A percentile compares a stretch with the other conserved stretches of the same genome.
Evolutionary conservation across 164 flowering plant species (phyloP).

Genomic region (Saururus chinensis): DNA sequence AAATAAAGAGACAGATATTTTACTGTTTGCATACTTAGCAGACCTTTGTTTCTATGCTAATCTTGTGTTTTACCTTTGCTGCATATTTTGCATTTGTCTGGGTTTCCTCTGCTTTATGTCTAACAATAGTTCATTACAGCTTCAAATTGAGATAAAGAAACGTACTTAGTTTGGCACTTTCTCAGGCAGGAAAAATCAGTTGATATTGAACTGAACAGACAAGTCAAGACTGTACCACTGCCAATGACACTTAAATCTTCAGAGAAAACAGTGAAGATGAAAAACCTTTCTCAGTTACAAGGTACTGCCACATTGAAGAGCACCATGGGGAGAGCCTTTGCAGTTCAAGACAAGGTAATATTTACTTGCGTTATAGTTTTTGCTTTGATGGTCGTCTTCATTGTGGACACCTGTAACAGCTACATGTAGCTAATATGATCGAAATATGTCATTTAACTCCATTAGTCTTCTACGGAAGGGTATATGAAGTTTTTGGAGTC

Average conservation of each 20-base stretch:
- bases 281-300: slow-evolving; percentile 20
- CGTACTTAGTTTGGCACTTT: slow-evolving; percentile 5
- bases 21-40: too few species aligned
- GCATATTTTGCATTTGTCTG: too few species aligned
- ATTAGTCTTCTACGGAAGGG: too few species aligned
- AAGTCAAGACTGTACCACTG: slow-evolving; percentile 16
- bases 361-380: background rate
- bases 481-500: too few species aligned
- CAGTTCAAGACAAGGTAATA: slow-evolving; percentile 78
- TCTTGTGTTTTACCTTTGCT: too few species aligned
- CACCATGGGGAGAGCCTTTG: slow-evolving; percentile 57
- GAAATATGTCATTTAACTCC: too few species aligned
- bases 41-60: too few species aligned
- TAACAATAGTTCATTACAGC: too few species aligned
- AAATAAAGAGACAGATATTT: too few species aligned
- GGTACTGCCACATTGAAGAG: slow-evolving; percentile 25
- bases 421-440: too few species aligned
- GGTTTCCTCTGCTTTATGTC: too few species aligned
- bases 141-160: background rate
- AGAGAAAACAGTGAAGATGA: slow-evolving; percentile 24
- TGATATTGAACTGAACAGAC: slow-evolving; percentile 15
- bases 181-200: slow-evolving; percentile 28
- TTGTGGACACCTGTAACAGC: background rate
- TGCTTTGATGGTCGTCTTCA: background rate
- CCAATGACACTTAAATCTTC: slow-evolving; percentile 19